Evolutionary conservation across 352 stramenopile species (phyloP).

Genomic region (Globisporangium mamillatum): DNA sequence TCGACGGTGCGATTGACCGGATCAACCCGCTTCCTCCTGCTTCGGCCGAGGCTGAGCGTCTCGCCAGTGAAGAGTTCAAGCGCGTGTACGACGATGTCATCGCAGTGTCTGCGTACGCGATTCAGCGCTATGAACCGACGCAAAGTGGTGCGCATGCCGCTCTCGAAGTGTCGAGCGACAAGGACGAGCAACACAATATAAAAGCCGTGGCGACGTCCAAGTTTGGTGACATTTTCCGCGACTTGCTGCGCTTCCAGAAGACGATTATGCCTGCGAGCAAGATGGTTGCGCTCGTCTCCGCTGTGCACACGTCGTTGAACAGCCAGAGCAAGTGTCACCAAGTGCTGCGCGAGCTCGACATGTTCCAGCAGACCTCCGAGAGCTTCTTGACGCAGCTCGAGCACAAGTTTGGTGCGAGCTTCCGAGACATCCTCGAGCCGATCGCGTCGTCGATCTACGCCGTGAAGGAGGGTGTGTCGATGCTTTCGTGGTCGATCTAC

Average conservation of each 20-base stretch:
- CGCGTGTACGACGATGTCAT: slow-evolving; percentile 19
- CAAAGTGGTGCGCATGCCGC: slow-evolving; percentile 15
- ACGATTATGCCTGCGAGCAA: slow-evolving; percentile 72
- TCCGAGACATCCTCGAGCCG: slow-evolving; percentile 84
- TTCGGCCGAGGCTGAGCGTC: slow-evolving; percentile 28
- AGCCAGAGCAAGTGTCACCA: slow-evolving; percentile 57
- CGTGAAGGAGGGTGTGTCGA: slow-evolving; percentile 83
- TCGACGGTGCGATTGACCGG: slow-evolving; percentile 56
- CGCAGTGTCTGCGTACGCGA: slow-evolving; percentile 28
- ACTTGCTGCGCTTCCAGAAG: slow-evolving; percentile 64
- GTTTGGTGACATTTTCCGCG: slow-evolving; percentile 78
- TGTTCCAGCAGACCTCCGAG: slow-evolving; percentile 87
- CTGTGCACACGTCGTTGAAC: slow-evolving; percentile 28
- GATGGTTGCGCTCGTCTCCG: slow-evolving; percentile 44
- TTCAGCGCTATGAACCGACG: slow-evolving; percentile 41
- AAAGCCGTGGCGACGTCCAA: slow-evolving; percentile 33
- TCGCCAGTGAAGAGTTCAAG: slow-evolving; percentile 24
- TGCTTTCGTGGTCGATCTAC: slow-evolving; percentile 65
- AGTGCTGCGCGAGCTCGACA: slow-evolving; percentile 79
- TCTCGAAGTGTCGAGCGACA: slow-evolving; percentile 14
- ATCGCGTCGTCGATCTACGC: slow-evolving; percentile 70
- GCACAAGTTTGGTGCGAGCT: slow-evolving; percentile 70
- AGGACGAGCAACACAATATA: slow-evolving; percentile 18
- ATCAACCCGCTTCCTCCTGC: slow-evolving; percentile 40
- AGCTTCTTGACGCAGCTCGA: slow-evolving; percentile 68